Evolutionary conservation across 1,284 basidiomycete species (phyloP).

Genomic region (Rhodotorula sp.): DNA sequence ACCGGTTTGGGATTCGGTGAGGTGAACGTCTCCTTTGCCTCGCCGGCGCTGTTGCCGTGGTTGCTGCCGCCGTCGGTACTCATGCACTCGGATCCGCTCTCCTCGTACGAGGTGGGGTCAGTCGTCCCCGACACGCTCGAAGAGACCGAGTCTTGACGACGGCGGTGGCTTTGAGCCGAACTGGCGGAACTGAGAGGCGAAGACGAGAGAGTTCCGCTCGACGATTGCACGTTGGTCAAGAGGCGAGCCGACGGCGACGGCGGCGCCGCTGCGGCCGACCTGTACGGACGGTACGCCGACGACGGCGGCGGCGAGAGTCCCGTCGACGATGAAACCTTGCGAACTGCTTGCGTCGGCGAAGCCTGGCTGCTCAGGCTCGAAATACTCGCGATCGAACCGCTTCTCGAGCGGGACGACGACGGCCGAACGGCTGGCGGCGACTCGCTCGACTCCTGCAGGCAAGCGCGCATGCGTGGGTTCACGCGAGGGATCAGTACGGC

Average conservation of each 20-base stretch:
- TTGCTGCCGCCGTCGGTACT: conserved; percentile 7
- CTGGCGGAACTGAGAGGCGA: conserved; percentile 32
- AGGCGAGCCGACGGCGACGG: not conserved
- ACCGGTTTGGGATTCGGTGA: not conserved
- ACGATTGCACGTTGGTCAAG: not conserved
- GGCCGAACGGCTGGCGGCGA: not conserved
- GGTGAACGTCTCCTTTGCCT: not conserved
- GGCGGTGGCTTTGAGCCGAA: conserved; percentile 9
- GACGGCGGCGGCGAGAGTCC: not conserved
- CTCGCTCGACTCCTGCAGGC: conserved; percentile 1
- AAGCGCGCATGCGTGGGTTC: not conserved
- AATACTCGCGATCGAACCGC: not conserved
- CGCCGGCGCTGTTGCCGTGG: not conserved
- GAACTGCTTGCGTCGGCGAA: not conserved
- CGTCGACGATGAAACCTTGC: not conserved
- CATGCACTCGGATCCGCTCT: conserved; percentile 28
- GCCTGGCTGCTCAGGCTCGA: not conserved
- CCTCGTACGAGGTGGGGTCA: conserved; percentile 33
- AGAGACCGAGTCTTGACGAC: conserved; percentile 30
- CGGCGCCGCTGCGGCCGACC: not conserved
- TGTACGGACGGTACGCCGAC: not conserved
- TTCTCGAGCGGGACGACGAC: not conserved
- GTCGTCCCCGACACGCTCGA: conserved; percentile 33
- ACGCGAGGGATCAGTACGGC: not conserved
- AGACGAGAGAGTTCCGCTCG: conserved; percentile 17